Conservation (phyloP, 2,329 filamentous ascomycete species). For the Hymenoscyphus fraxineus region DNA sequence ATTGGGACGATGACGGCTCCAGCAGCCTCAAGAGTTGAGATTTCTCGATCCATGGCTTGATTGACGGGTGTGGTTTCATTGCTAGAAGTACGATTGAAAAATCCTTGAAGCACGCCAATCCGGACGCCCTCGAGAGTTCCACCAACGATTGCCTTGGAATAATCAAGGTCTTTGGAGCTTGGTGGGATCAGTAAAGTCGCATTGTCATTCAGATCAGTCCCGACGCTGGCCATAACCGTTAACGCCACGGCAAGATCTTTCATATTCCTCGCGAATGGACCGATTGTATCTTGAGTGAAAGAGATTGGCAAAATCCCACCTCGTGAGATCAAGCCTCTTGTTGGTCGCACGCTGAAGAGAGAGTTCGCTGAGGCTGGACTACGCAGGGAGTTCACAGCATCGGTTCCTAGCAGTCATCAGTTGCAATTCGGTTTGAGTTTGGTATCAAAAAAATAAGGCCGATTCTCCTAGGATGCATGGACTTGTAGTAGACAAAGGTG, state of each 20-base stretch:
- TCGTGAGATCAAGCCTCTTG: slow-evolving; percentile 47
- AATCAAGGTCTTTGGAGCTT: slow-evolving; percentile 42
- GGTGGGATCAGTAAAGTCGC: slow-evolving; percentile 46
- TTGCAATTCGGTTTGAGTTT: neutral
- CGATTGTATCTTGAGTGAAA: slow-evolving; percentile 52
- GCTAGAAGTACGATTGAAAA: slow-evolving; percentile 51
- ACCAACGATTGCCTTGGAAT: slow-evolving; percentile 37
- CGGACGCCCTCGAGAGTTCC: slow-evolving; percentile 39
- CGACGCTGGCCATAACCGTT: slow-evolving; percentile 50
- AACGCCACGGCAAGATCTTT: slow-evolving; percentile 49
- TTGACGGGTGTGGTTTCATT: slow-evolving; percentile 57
- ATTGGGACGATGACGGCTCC: slow-evolving; percentile 51
- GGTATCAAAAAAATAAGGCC: neutral
- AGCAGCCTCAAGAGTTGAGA: slow-evolving; percentile 42
- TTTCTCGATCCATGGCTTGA: slow-evolving; percentile 45
- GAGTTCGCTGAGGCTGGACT: slow-evolving; percentile 60
- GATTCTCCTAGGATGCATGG: too few relatives aligned
- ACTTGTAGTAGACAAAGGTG: too few relatives aligned
- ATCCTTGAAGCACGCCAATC: slow-evolving; percentile 43
- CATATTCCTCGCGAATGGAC: slow-evolving; percentile 50
- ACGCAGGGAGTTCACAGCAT: slow-evolving; percentile 59
- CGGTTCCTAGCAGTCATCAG: slow-evolving; percentile 36
- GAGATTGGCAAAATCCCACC: slow-evolving; percentile 53
- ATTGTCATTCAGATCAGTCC: slow-evolving; percentile 50
- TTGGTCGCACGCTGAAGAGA: slow-evolving; percentile 57